Percentiles rank a stretch among this genome's conserved stretches.
These are phyloP conservation scores for Eutrema heterophyllum DNA, from an alignment of 345 rosid genomes.

Conservation along the genomic window DNA sequence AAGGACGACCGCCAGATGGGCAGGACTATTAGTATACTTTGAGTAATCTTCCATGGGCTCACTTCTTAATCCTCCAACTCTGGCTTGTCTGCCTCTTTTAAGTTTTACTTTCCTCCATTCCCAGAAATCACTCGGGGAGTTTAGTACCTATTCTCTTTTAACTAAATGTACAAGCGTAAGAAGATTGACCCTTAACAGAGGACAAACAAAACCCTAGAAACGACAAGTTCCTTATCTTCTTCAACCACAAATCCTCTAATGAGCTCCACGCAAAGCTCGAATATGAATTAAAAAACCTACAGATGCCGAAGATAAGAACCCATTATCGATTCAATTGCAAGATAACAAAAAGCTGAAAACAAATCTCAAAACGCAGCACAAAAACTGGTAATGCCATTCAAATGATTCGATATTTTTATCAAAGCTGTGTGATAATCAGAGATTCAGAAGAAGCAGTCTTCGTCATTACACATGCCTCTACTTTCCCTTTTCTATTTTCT, in stretches of 20 bases:
- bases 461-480: not conserved
- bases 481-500: not conserved
- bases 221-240: not conserved
- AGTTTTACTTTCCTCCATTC: not conserved
- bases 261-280: slow-evolving; percentile 15
- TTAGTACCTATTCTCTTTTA: not conserved
- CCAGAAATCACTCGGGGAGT: not conserved
- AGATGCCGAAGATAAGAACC: not conserved
- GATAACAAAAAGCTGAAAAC: not conserved
- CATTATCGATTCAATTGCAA: not conserved
- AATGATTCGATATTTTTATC: not conserved
- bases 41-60: slow-evolving; percentile 68
- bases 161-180: not conserved
- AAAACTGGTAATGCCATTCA: not conserved
- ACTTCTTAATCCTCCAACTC: not conserved
- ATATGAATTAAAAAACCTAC: slow-evolving; percentile 27
- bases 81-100: not conserved
- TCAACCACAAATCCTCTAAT: not conserved
- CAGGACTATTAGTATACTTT: slow-evolving; percentile 81
- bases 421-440: not conserved
- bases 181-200: not conserved
- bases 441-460: not conserved
- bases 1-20: slow-evolving; percentile 72
- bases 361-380: slow-evolving; percentile 6
- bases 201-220: not conserved